Evolutionary conservation across 345 rosid species (phyloP), one percentile per base, ranked within the genome.

Genomic region (Gossypium turneri): DNA sequence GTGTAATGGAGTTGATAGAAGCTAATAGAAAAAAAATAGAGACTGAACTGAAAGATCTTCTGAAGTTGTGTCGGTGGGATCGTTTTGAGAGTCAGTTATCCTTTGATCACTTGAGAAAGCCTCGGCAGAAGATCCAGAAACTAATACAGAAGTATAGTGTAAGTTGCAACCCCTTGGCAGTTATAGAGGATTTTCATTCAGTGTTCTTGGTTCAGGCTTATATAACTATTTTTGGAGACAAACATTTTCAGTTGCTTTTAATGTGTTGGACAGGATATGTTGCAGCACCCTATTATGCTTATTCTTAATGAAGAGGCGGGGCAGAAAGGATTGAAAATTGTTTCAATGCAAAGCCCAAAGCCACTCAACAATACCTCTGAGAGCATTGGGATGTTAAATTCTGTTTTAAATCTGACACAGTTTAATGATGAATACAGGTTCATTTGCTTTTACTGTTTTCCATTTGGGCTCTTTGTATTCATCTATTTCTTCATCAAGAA

Each of bases 11-110:
- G 78, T 78, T 86, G 75, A 79, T 91, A 74, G 87, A 87, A 68
- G 73, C 79, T 45, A 83, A 62, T 79, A 83, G 96, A 81, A 89
- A 69, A 73, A 84, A 68, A 47, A 85, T 88, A 67, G 92, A 88
- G 82, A 77, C 74, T 73, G 90, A 90, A 81, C 76, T 95, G 74
- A 88, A 83, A 76, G 93, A 93, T 55, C 84, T 88, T 68, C 61
- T 86, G 81, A 93, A 85, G 82, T 84, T 91, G 20, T 91, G 89
- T 69, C 87, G 85, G 65, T 95, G 99, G 99, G 96, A 90, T 73
- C 85, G 86, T 72, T 76, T 81, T 63, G 95, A 89, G 77, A 85
- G 72, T 77, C 77, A 81, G 69, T 74, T 89, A 67, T 79, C 86
- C 48, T 70, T 84, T 80, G 96, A 93, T 60, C 83, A 78, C 68